Percentiles rank a stretch among this genome's conserved stretches.
These are phyloP conservation scores for Lentinus tigrinus DNA, from an alignment of 768 basidiomycete genomes.

Conservation along the genomic window DNA sequence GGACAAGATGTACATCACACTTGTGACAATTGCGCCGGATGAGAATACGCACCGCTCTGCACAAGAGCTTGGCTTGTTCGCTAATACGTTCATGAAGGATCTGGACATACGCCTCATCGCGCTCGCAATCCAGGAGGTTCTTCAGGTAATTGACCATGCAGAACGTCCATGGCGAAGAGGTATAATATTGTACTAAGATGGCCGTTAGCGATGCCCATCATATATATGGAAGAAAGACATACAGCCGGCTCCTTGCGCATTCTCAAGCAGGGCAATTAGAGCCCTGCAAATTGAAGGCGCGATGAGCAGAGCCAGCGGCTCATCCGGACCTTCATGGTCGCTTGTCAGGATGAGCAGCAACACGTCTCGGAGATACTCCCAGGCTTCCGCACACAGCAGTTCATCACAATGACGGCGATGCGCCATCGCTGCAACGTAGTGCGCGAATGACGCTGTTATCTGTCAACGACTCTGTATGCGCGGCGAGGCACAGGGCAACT, in stretches of 20 bases:
- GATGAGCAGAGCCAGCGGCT: constrained; percentile 49
- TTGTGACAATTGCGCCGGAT: no score
- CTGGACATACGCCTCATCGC: constrained; percentile 19
- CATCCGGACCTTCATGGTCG: constrained; percentile 45
- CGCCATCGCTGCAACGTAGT: constrained; percentile 36
- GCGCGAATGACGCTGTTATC: constrained; percentile 44
- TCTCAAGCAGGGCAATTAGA: constrained; percentile 37
- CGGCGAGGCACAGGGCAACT: constrained; percentile 21
- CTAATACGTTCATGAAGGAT: constrained; percentile 5
- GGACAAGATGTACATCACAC: background rate
- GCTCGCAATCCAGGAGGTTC: background rate
- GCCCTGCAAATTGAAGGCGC: constrained; percentile 51
- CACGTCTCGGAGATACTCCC: constrained; percentile 52
- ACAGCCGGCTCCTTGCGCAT: constrained; percentile 11
- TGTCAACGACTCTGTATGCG: background rate
- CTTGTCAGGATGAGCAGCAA: constrained; percentile 48
- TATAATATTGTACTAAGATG: constrained; percentile 14
- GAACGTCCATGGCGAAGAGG: constrained; percentile 51
- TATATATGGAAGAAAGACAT: background rate
- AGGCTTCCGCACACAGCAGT: constrained; percentile 43
- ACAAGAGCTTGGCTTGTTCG: background rate
- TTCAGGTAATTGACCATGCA: constrained; percentile 41
- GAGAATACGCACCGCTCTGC: background rate
- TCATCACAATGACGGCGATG: constrained; percentile 24
- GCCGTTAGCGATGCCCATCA: background rate